phyloP scores from a whole-genome alignment of 768 basidiomycete species.

The Pleurotus platypus region DNA sequence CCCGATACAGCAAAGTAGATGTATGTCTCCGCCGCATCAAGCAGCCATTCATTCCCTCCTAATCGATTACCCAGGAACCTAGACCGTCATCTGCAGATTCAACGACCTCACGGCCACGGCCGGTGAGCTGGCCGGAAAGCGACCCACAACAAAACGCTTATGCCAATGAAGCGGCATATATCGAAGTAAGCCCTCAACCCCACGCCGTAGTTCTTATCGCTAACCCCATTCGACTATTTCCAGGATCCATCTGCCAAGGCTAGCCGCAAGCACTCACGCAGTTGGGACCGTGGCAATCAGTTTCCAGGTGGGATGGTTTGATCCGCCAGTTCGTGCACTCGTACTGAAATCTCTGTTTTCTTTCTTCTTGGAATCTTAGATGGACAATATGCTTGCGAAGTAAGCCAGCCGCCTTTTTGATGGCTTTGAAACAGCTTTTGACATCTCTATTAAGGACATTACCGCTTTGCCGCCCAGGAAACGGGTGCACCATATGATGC shows the following conservation, averaged over 20 bases:
- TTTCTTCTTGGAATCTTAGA: slow-evolving; percentile 21
- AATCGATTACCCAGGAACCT: not conserved
- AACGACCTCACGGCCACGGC: not conserved
- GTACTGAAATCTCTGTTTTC: slow-evolving; percentile 3
- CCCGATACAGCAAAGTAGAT: not conserved
- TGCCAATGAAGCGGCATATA: slow-evolving; percentile 7
- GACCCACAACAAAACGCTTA: slow-evolving; percentile 7
- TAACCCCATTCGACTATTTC: slow-evolving; percentile 7
- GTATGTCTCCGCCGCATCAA: not conserved
- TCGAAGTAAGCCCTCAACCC: slow-evolving; percentile 3
- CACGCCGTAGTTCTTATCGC: slow-evolving; percentile 1
- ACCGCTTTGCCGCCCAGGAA: slow-evolving; percentile 56
- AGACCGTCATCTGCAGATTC: slow-evolving; percentile 6
- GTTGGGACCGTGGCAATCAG: slow-evolving; percentile 54
- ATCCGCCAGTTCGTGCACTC: slow-evolving; percentile 2
- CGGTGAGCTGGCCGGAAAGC: slow-evolving; percentile 3
- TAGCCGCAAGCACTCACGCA: slow-evolving; percentile 57
- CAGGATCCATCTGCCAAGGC: slow-evolving; percentile 37
- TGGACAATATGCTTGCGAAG: slow-evolving; percentile 45
- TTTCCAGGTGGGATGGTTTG: slow-evolving; percentile 8
- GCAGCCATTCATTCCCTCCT: not conserved
- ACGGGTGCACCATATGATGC: slow-evolving; percentile 64
- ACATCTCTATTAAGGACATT: slow-evolving; percentile 38
- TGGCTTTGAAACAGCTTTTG: slow-evolving; percentile 13
- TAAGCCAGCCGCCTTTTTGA: slow-evolving; percentile 22